Percentiles rank a stretch among this genome's conserved stretches.
Conservation (phyloP, 768 basidiomycete genomes). For the Trametes coccinea region DNA sequence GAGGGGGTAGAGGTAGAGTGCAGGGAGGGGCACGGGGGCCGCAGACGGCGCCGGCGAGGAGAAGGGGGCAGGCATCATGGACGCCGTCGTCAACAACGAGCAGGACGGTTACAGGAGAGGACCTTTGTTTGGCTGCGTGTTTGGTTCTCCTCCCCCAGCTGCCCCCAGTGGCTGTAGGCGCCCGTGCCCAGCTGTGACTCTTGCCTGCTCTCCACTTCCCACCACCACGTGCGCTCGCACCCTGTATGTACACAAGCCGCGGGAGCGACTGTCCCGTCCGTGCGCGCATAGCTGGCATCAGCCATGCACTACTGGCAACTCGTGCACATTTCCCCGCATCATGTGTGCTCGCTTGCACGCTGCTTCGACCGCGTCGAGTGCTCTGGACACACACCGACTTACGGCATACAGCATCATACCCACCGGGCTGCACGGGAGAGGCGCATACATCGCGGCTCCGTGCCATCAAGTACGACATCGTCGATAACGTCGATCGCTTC, state of each 20-base stretch:
- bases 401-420: conserved; percentile 7
- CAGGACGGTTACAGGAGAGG: conserved; percentile 19
- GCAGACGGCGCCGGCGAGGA: conserved; percentile 22
- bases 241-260: background rate
- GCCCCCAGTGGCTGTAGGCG: no score
- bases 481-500: background rate
- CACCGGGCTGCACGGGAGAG: background rate
- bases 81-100: conserved; percentile 31
- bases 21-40: conserved; percentile 32
- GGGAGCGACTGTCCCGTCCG: background rate
- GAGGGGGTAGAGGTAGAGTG: conserved; percentile 71
- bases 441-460: background rate
- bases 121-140: conserved; percentile 22
- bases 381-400: background rate
- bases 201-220: conserved; percentile 15
- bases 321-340: conserved; percentile 5
- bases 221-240: conserved; percentile 14
- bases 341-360: conserved; percentile 7
- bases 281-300: background rate
- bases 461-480: background rate
- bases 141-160: conserved; percentile 10
- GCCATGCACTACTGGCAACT: background rate
- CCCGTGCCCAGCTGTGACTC: background rate
- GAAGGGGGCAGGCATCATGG: conserved; percentile 34
- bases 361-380: background rate